Conservation (phyloP, 345 rosid genomes). For the Boechera retrofracta region DNA sequence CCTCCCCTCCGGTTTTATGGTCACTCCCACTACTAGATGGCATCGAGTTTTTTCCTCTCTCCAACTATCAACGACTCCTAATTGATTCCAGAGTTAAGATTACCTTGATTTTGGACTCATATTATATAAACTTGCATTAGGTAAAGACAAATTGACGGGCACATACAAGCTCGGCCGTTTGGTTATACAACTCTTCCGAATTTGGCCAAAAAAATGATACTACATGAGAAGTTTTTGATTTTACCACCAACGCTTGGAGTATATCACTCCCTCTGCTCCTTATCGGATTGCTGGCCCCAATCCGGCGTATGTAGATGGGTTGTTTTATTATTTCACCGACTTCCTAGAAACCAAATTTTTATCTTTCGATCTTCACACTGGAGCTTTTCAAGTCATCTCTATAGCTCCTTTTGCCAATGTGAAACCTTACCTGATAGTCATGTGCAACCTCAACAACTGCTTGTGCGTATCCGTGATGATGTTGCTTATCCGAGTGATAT, state of each 20-base stretch:
- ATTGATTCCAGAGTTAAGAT: background rate
- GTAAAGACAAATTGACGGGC: background rate
- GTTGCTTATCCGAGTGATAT: background rate
- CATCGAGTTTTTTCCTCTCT: background rate
- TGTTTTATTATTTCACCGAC: background rate
- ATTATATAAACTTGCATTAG: background rate
- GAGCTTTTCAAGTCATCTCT: background rate
- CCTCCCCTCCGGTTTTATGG: background rate
- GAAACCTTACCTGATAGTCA: no score
- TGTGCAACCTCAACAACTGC: background rate
- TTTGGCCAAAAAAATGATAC: background rate
- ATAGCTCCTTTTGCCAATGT: background rate
- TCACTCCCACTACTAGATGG: conserved; percentile 5
- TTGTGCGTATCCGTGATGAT: background rate
- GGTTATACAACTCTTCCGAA: conserved; percentile 2
- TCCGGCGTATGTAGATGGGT: background rate
- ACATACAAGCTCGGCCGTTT: background rate
- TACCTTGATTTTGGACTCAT: background rate
- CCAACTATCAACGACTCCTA: background rate
- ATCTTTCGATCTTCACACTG: background rate
- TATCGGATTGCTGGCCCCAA: background rate
- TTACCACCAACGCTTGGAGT: background rate
- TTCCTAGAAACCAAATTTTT: background rate
- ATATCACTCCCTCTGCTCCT: background rate
- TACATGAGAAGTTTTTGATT: background rate